Evolutionary conservation across 1,139 yeast species (phyloP).

Genomic region (Kodamaea plutei): DNA sequence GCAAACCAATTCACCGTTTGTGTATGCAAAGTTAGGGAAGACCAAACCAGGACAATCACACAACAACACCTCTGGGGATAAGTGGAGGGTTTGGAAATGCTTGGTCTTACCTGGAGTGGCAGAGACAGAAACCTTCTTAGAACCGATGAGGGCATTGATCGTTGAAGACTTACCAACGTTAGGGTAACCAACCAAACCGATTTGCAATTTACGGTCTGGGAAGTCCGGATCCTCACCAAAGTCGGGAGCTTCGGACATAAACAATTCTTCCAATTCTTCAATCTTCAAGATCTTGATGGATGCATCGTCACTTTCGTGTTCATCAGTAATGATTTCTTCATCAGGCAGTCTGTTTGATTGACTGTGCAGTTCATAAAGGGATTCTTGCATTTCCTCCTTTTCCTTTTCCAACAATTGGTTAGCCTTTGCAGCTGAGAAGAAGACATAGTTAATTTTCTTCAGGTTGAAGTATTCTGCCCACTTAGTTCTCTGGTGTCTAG

Average conservation of each 20-base stretch:
- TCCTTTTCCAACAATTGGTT: slow-evolving; percentile 65
- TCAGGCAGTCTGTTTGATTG: slow-evolving; percentile 10
- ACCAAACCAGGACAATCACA: slow-evolving; percentile 99
- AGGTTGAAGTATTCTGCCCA: slow-evolving; percentile 85
- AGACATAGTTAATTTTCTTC: slow-evolving; percentile 75
- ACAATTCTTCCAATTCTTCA: slow-evolving; percentile 78
- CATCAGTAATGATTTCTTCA: slow-evolving; percentile 17
- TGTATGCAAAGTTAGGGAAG: slow-evolving; percentile 95
- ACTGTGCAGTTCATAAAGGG: slow-evolving; percentile 9
- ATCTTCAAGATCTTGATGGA: slow-evolving; percentile 72
- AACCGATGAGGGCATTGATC: slow-evolving; percentile 90
- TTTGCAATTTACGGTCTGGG: slow-evolving; percentile 68
- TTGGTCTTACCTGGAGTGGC: slow-evolving; percentile 99
- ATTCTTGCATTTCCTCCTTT: slow-evolving; percentile 31
- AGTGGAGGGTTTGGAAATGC: slow-evolving; percentile 93
- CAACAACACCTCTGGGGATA: slow-evolving; percentile 75
- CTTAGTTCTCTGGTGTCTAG: slow-evolving; percentile 65
- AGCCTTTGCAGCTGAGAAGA: slow-evolving; percentile 88
- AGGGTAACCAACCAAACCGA: slow-evolving; percentile 96
- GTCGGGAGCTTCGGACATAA: slow-evolving; percentile 75
- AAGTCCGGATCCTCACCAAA: slow-evolving; percentile 51
- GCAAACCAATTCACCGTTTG: slow-evolving; percentile 95
- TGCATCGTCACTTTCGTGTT: slow-evolving; percentile 32
- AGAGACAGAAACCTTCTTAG: slow-evolving; percentile 95
- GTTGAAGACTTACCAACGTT: slow-evolving; percentile 97